phyloP scores from a whole-genome alignment of 176 grass and related monocot genomes.

The Lolium multiflorum region DNA sequence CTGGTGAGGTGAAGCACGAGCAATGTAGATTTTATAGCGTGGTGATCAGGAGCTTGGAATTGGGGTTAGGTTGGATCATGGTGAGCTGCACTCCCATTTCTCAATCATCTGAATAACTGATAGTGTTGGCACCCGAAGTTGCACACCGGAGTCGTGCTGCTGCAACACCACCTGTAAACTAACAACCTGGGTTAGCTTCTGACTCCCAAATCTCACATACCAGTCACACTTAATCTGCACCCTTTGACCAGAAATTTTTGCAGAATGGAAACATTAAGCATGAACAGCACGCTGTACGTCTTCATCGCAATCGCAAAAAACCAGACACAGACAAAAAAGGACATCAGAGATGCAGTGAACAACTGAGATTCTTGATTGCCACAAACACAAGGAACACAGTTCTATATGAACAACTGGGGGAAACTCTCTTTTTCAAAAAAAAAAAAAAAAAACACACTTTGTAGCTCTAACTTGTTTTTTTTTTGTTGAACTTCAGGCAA shows the following conservation, averaged over 20 bases:
- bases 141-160: constrained; percentile 19
- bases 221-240: background rate
- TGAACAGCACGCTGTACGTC: background rate
- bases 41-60: background rate
- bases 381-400: background rate
- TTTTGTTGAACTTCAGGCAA: too few species aligned
- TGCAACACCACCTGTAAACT: constrained; percentile 32
- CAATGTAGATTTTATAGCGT: constrained; percentile 1
- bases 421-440: too few species aligned
- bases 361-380: background rate
- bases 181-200: constrained; percentile 20
- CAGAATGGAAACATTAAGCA: background rate
- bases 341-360: too few species aligned
- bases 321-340: too few species aligned
- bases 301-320: background rate
- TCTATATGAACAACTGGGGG: background rate
- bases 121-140: background rate
- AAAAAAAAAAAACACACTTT: too few species aligned
- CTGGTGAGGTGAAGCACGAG: background rate
- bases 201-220: background rate
- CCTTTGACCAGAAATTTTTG: background rate
- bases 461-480: constrained; percentile 56
- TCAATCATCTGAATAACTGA: background rate
- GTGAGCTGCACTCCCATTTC: constrained; percentile 40
- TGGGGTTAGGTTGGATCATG: constrained; percentile 50